These are phyloP conservation scores for Pluteus cervinus DNA, from an alignment of 768 basidiomycete genomes.

Conservation along the genomic window DNA sequence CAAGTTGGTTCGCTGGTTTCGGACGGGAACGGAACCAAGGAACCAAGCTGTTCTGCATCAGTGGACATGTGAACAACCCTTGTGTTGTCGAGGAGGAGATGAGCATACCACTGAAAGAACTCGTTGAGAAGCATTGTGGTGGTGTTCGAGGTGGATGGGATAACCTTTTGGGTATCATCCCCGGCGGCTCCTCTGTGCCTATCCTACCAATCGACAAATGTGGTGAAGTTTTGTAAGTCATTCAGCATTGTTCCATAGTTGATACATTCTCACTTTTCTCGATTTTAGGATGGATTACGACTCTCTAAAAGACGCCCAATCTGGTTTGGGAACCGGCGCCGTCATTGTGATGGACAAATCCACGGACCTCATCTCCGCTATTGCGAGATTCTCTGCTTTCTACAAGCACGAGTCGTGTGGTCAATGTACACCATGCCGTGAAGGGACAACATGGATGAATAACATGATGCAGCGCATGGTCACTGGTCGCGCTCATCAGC, in stretches of 20 bases:
- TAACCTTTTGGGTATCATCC: constrained; percentile 94
- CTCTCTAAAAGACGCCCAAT: constrained; percentile 91
- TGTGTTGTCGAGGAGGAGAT: constrained; percentile 99
- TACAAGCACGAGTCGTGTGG: constrained; percentile 99
- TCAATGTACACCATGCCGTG: constrained; percentile 91
- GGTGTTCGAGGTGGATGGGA: constrained; percentile 95
- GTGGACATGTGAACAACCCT: constrained; percentile 97
- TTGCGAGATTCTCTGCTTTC: constrained; percentile 93
- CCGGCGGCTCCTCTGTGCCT: constrained; percentile 93
- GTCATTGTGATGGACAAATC: constrained; percentile 99
- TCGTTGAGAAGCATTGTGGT: constrained; percentile 96
- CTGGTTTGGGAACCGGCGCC: constrained; percentile 96
- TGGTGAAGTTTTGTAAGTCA: constrained; percentile 79
- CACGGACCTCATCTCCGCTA: constrained; percentile 91
- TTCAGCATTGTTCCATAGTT: not conserved
- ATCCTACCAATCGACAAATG: constrained; percentile 81
- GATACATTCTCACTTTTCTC: constrained; percentile 3
- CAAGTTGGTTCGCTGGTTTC: constrained; percentile 87
- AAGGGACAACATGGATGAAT: constrained; percentile 99
- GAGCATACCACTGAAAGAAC: constrained; percentile 91
- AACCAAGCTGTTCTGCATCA: constrained; percentile 96
- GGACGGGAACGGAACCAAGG: constrained; percentile 91
- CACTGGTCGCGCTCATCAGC: constrained; percentile 81
- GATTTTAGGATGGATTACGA: constrained; percentile 89
- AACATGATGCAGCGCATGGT: constrained; percentile 99